These are phyloP conservation scores for Myrica gale DNA, from an alignment of 306 rosid species.

Conservation along the genomic window DNA sequence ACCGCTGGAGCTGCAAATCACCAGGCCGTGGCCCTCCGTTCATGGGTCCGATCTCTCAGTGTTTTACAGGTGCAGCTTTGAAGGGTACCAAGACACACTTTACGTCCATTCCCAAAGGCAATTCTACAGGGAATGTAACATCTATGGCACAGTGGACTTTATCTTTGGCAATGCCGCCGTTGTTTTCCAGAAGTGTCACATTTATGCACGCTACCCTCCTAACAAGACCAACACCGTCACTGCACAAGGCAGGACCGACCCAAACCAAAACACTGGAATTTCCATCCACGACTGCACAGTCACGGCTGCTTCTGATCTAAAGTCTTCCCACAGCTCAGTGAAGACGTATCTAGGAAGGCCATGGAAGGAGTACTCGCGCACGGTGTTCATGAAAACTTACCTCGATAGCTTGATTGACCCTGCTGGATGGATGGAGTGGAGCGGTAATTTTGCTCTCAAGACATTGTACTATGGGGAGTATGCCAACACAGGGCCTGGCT, in stretches of 20 bases:
- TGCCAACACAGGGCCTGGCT: conserved; percentile 60
- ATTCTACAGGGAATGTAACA: conserved; percentile 70
- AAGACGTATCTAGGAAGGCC: conserved; percentile 66
- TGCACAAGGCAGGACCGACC: conserved; percentile 68
- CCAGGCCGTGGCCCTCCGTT: conserved; percentile 84
- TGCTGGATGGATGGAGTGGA: conserved; percentile 75
- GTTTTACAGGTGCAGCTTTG: conserved; percentile 62
- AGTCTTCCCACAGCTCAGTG: conserved; percentile 19
- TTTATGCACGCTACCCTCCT: conserved; percentile 57
- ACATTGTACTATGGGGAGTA: conserved; percentile 68
- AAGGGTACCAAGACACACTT: conserved; percentile 81
- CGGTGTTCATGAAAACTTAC: conserved; percentile 56
- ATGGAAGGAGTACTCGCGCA: conserved; percentile 63
- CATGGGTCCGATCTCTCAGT: conserved; percentile 80
- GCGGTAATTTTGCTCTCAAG: conserved; percentile 60
- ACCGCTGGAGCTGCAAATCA: conserved; percentile 73
- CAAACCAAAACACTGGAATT: conserved; percentile 76
- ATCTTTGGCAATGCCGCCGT: conserved; percentile 80
- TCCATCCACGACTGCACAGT: conserved; percentile 52
- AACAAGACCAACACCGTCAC: conserved; percentile 59
- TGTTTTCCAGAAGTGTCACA: conserved; percentile 68
- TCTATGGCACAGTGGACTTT: conserved; percentile 80
- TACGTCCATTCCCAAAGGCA: conserved; percentile 69
- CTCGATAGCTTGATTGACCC: conserved; percentile 57
- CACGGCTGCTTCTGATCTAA: conserved; percentile 42